Base-by-base conservation (phyloP, 331 rosid genomes). In the Rhamnella rubrinervis region DNA sequence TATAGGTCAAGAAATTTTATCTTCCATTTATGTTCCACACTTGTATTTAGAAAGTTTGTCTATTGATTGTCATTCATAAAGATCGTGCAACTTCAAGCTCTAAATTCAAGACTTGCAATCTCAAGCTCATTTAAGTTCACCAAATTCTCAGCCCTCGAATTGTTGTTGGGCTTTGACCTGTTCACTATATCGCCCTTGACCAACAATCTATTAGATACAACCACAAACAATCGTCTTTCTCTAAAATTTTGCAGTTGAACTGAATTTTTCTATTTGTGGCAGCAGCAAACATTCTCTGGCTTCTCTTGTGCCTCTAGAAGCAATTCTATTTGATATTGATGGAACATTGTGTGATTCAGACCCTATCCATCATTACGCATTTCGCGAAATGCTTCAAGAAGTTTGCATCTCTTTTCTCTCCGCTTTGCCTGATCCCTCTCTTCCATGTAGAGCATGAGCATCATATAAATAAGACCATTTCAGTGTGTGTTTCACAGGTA, bases 321-420 rank as follows among this genome's bases (percentile, higher is more conserved):
- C 82, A n/a, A 74, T 85, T 78, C 80, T 81, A 35, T 81, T 84
- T 59, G 86, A 81, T 55, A 78, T 84, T 50, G 86, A 84, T 65
- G 88, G 86, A 65, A 84, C 82, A 17, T 52, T 84, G 37, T 81
- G 86, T 55, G 88, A 81, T 66, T 81, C 80, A 17, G 82, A 81
- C 68, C 86, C 86, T n/a, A 63, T 75, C 47, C 84, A 81, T 38
- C 81, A 67, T 39, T 47, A 61, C 26, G 86, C 86, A 60, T 85
- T 73, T 67, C 72, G 76, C 19, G 53, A 72, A 63, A 75, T 78
- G 82, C 89, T 85, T 81, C 78, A 75, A 73, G 70, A 78, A 75
- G 86, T 85, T 58, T 19, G 38, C 63, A 65, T 67, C 51, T 44
- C 51, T 17, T 20, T 60, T 5, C 44, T 35, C 65, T 57, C 61